Base-by-base conservation (phyloP, 495 filamentous ascomycete species). In the Penicillium soppii region DNA sequence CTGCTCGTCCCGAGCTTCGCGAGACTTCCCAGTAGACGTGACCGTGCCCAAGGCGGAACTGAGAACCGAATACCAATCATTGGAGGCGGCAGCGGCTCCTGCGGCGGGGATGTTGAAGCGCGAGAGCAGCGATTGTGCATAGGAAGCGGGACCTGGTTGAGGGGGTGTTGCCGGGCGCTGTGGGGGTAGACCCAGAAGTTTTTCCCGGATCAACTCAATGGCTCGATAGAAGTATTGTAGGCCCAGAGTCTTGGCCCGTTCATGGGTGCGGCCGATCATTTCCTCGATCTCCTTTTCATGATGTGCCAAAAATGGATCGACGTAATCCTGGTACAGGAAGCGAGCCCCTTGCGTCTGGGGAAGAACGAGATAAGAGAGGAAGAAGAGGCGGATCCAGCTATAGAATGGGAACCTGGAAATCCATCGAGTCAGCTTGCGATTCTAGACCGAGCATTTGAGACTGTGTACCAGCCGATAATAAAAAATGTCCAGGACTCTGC, bases 341-440 rank as follows among this genome's bases (percentile, higher is more conserved):
- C 85, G 86, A 43, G 92, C 91, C 60, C 94, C 94, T 63, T 97
- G 92, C 33, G 89, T 91, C 69, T 96, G 92, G 1, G 94, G 94
- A n/a, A 96, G 85, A 53, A 99, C 90, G 52, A 99, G 91, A 77
- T 96, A 99, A 58, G 90, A 82, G 67, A 95, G 84, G 74, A 94
- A 85, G 60, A 81, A 74, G 39, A 96, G 84, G 54, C 95, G 92
- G 66, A 95, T 77, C 79, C 89, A 96, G 61, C 90, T 80, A 73
- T 97, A 99, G 76, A 97, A 95, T 27, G 95, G 94, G 47, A 97
- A 72, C 87, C 87, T 90, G 47, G 3, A 40, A 23, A 13, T 19
- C 27, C 32, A 22, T 23, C 26, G 12, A 23, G 41, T 58, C 17
- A 54, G 51, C 49, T 29, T 32, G 22, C 13, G 12, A 13, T 29